A percentile compares a stretch with the other conserved stretches of the same genome.
phyloP scores from a whole-genome alignment of 306 rosid species.

The Rosa chinensis region DNA sequence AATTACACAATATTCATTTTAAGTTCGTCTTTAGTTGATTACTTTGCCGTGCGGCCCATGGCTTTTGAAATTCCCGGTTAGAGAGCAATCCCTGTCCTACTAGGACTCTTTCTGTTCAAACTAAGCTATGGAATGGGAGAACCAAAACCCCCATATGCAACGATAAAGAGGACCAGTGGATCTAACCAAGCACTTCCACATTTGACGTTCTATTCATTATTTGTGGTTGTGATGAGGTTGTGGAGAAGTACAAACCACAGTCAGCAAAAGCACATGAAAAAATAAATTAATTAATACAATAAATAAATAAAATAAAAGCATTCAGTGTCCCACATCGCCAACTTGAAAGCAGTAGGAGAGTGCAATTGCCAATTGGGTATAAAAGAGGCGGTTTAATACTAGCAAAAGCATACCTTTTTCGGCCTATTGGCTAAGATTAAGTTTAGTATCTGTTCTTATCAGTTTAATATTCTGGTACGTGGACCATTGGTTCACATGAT shows the following conservation, averaged over 20 bases:
- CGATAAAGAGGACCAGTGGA: background rate
- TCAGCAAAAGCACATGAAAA: background rate
- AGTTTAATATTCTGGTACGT: constrained; percentile 13
- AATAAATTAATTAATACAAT: too few relatives aligned
- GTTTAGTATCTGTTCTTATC: background rate
- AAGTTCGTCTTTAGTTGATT: too few relatives aligned
- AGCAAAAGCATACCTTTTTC: rapidly evolving
- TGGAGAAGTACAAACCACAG: background rate
- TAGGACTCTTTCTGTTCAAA: background rate
- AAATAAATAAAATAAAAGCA: too few relatives aligned
- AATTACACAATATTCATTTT: too few relatives aligned
- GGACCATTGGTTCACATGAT: background rate
- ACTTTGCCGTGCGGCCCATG: too few relatives aligned
- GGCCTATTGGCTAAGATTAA: constrained; percentile 15
- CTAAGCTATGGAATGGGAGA: background rate
- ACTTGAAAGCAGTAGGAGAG: background rate
- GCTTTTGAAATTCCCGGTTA: background rate
- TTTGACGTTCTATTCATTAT: background rate
- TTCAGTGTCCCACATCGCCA: background rate
- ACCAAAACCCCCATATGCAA: background rate
- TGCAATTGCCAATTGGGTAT: background rate
- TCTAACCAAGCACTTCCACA: background rate
- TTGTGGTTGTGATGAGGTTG: background rate
- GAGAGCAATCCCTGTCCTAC: background rate
- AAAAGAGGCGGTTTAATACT: rapidly evolving